Evolutionary conservation across 2,329 filamentous ascomycete species (phyloP).

Genomic region (Aspergillus amoenus): DNA sequence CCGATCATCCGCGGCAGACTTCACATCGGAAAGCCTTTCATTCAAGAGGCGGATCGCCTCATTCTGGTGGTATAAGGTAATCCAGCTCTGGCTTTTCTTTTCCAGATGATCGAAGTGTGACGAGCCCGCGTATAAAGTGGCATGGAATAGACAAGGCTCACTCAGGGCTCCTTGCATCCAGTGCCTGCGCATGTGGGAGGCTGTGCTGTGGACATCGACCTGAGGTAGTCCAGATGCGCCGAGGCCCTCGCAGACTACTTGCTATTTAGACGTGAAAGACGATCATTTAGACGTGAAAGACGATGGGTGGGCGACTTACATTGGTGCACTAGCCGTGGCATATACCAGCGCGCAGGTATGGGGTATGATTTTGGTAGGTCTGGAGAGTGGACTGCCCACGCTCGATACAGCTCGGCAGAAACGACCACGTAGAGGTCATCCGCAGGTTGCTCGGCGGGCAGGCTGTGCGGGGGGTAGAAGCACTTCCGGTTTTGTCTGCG

Average conservation of each 20-base stretch:
- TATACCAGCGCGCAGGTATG: not conserved
- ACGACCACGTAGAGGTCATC: not conserved
- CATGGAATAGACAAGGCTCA: conserved; percentile 7
- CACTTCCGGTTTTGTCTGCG: not conserved
- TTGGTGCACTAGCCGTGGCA: not conserved
- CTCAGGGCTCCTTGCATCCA: conserved; percentile 2
- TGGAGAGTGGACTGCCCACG: not conserved
- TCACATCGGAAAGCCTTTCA: not conserved
- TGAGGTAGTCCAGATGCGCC: not conserved
- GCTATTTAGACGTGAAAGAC: not conserved
- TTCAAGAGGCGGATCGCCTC: conserved; percentile 3
- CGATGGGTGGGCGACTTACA: not conserved
- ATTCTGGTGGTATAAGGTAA: conserved; percentile 1
- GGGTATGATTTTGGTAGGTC: not conserved
- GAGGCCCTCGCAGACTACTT: not conserved
- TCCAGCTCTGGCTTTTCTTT: not conserved
- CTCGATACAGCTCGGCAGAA: not conserved
- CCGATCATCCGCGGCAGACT: not conserved
- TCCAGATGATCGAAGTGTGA: not conserved
- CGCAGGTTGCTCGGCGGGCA: not conserved
- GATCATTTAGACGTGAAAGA: not conserved
- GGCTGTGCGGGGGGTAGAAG: not conserved
- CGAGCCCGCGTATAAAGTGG: conserved; percentile 1
- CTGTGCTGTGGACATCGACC: not conserved
- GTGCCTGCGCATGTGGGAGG: not conserved